Conservation (phyloP, 2,329 filamentous ascomycete genomes). For the Talaromyces amestolkiae region DNA sequence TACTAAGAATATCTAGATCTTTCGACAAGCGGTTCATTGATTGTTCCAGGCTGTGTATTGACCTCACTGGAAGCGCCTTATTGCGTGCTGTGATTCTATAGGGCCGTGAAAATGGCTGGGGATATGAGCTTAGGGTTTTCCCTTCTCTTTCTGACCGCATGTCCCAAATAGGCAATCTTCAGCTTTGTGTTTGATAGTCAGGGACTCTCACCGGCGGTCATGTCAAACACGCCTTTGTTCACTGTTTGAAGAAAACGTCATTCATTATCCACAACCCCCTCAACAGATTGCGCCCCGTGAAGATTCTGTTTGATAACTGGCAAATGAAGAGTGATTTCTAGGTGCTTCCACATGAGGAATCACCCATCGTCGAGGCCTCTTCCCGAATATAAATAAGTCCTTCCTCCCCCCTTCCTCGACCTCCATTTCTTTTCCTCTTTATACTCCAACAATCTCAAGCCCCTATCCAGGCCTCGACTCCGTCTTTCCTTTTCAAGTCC, state of each 20-base stretch:
- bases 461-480: background rate
- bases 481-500: background rate
- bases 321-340: background rate
- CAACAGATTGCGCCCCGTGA: background rate
- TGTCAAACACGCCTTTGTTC: conserved; percentile 3
- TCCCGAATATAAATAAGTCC: background rate
- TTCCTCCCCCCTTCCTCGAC: background rate
- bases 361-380: background rate
- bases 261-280: background rate
- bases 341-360: background rate
- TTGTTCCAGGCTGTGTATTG: background rate
- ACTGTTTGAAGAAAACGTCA: background rate
- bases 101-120: background rate
- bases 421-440: background rate
- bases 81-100: background rate
- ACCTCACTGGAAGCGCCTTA: background rate
- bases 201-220: background rate
- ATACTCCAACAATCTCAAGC: background rate
- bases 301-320: background rate
- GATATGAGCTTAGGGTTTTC: background rate
- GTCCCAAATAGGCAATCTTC: background rate
- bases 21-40: background rate
- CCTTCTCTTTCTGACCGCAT: background rate
- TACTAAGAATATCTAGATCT: background rate
- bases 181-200: background rate